Evolutionary conservation across 768 basidiomycete genomes (phyloP).

Genomic region (Lentinula sp.): DNA sequence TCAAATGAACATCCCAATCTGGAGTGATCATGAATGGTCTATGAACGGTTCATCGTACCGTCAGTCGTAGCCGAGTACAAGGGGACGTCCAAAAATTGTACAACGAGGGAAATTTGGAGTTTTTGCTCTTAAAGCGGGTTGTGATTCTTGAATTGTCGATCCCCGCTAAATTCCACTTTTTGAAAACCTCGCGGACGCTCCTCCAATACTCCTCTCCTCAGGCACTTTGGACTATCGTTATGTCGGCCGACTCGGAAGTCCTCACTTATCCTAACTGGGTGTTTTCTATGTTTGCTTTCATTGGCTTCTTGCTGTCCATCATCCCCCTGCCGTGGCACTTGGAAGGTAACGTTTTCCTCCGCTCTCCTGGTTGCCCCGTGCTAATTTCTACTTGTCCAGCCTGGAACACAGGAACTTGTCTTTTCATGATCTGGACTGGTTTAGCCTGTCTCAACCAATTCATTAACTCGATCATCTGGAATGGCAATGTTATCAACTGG

Average conservation of each 20-base stretch:
- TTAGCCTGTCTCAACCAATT: slow-evolving; percentile 38
- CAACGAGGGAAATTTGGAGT: slow-evolving; percentile 26
- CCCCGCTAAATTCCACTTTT: slow-evolving; percentile 20
- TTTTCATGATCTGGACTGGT: slow-evolving; percentile 53
- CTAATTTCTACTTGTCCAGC: slow-evolving; percentile 15
- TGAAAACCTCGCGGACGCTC: slow-evolving; percentile 22
- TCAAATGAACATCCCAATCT: slow-evolving; percentile 21
- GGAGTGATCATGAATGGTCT: slow-evolving; percentile 8
- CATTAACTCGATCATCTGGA: slow-evolving; percentile 56
- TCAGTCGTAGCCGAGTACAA: slow-evolving; percentile 25
- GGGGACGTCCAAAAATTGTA: slow-evolving; percentile 37
- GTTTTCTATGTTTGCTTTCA: slow-evolving; percentile 45
- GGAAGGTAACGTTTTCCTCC: slow-evolving; percentile 34
- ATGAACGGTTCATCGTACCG: slow-evolving; percentile 1
- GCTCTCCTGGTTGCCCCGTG: not conserved
- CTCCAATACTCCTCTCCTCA: not conserved
- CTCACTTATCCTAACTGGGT: slow-evolving; percentile 36
- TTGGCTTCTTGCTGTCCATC: slow-evolving; percentile 48
- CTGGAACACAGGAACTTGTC: slow-evolving; percentile 51
- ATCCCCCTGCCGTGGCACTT: slow-evolving; percentile 69
- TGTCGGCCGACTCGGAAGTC: not conserved
- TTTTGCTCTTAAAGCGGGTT: slow-evolving; percentile 31
- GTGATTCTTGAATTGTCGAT: slow-evolving; percentile 1
- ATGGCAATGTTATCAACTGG: slow-evolving; percentile 31
- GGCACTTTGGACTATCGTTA: not conserved